Evolutionary conservation across 1,284 basidiomycete species (phyloP).

Genomic region (Leccinum angustisporum): DNA sequence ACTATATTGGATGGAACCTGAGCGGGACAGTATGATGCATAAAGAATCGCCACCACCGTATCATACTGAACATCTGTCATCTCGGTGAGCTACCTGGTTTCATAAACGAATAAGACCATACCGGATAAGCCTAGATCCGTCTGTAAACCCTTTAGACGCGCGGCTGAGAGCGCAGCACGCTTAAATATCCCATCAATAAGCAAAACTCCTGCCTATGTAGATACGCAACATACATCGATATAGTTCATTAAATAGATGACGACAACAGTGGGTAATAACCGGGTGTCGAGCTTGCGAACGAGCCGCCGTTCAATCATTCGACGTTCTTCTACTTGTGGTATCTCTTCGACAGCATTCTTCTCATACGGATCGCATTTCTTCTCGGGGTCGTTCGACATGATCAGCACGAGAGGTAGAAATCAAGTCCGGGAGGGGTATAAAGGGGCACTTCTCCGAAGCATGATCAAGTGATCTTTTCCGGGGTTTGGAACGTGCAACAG

Average conservation of each 20-base stretch:
- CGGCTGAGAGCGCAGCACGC: slow-evolving; percentile 62
- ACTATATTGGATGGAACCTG: slow-evolving; percentile 72
- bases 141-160: slow-evolving; percentile 60
- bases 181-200: slow-evolving; percentile 23
- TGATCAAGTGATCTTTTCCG: neutral
- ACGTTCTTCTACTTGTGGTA: neutral
- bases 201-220: neutral
- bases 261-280: slow-evolving; percentile 60
- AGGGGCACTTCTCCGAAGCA: neutral
- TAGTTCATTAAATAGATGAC: slow-evolving; percentile 70
- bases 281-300: slow-evolving; percentile 55
- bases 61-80: slow-evolving; percentile 58
- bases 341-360: neutral
- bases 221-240: slow-evolving; percentile 51
- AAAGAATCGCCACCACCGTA: slow-evolving; percentile 58
- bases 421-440: neutral
- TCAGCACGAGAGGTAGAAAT: neutral
- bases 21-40: slow-evolving; percentile 58
- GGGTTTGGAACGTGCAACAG: neutral
- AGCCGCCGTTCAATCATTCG: slow-evolving; percentile 40
- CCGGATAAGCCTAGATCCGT: slow-evolving; percentile 51
- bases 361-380: neutral
- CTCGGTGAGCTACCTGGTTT: neutral
- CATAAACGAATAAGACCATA: neutral
- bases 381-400: neutral